Base-by-base conservation (phyloP, 208 protist genomes). In the Trypanosoma boissoni region DNA sequence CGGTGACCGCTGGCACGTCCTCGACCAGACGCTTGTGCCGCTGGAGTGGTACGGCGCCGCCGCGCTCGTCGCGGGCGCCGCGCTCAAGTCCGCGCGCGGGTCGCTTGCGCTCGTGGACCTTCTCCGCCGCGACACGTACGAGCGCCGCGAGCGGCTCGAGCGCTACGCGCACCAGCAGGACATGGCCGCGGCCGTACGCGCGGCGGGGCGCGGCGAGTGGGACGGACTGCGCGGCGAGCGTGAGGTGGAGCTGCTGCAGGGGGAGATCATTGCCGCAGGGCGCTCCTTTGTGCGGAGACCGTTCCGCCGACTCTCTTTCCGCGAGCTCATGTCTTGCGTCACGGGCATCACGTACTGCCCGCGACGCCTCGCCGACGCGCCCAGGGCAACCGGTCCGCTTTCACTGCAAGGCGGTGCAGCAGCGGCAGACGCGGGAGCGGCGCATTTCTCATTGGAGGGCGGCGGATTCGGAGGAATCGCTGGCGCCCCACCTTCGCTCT, bases 21-120 rank as follows among this genome's bases (percentile, higher is more conserved):
- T 94, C 2, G 87, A 94, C 50, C 73, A 78, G 23, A 94, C 87
- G 14, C 68, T 94, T 2, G 75, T 94, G 20, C 87, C 79, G 2
- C 57, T 69, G 23, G 23, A 39, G 31, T 84, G 76, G 77, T 86
- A 86, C 56, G 16, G 10, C 3, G 53, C 72, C 12, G 76, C 78
- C 2, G 6, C 24, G 27, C 42, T 53, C 27, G 45, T 76, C 16
- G 74, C 61, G 2, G 43, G 58, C 34, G 53, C 54, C 3, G 52
- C 51, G 23, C 44, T 32, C 36, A 50, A 23, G 26, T 37, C 10
- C 31, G 12, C 21, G 28, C 31, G 24, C 24, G 6, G 26, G 44
- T 23, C 29, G 27, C n/a, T 80, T 18, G 29, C 66, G 4, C 27
- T 59, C 34, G 26, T 29, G 26, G 48, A 53, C 21, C 55, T 63